Evolutionary conservation across 148 eudicot genomes (phyloP).

Genomic region (Rhododendron williamsianum): DNA sequence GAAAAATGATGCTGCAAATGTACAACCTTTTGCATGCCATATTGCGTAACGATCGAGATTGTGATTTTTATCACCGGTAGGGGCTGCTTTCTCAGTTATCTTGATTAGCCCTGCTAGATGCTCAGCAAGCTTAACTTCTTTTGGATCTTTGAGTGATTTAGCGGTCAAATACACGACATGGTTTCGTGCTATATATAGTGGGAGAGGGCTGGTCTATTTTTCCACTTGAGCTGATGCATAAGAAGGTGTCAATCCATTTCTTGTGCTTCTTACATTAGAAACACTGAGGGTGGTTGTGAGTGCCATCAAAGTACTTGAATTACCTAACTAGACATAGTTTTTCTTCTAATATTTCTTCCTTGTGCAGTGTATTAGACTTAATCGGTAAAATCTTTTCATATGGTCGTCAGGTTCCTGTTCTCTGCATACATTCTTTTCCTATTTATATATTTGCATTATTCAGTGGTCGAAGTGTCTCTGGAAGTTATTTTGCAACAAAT

Average conservation of each 20-base stretch:
- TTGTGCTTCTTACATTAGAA: neutral
- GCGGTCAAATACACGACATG: neutral
- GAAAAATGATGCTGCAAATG: conserved; percentile 91
- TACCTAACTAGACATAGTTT: neutral
- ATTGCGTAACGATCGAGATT: conserved; percentile 81
- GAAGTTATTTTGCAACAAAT: neutral
- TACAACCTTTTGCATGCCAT: conserved; percentile 91
- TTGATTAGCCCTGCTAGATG: conserved; percentile 7
- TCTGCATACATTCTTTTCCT: neutral
- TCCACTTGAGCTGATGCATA: neutral
- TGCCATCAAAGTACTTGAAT: neutral
- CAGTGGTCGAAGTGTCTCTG: neutral
- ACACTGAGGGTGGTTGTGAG: neutral
- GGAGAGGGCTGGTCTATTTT: neutral
- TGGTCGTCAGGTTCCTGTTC: neutral
- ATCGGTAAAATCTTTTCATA: neutral
- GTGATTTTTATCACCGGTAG: conserved; percentile 95
- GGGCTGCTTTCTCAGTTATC: conserved; percentile 2
- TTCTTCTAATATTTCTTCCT: neutral
- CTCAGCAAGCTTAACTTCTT: neutral
- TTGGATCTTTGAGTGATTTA: neutral
- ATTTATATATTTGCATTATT: neutral
- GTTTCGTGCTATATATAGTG: neutral
- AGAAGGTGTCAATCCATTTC: conserved; percentile 3
- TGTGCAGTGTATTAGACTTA: conserved; percentile 1